Conservation (phyloP, 1,139 yeast species). For the Zygoascus sp. region DNA sequence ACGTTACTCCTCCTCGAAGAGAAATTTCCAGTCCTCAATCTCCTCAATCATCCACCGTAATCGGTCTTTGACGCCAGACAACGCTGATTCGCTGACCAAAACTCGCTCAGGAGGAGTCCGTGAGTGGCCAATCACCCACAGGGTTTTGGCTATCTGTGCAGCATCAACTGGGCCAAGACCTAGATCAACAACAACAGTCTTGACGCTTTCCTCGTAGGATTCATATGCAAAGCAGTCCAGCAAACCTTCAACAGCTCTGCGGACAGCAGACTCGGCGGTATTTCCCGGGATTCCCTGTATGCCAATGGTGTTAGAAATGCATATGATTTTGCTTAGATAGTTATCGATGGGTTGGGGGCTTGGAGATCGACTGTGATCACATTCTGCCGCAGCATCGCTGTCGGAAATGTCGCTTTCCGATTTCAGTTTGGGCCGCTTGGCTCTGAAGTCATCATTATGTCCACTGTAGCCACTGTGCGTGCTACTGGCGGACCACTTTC, state of each 20-base stretch:
- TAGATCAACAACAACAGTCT: slow-evolving; percentile 16
- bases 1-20: slow-evolving; percentile 23
- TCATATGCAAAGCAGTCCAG: slow-evolving; percentile 20
- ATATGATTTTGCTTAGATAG: slow-evolving; percentile 11
- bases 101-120: slow-evolving; percentile 31
- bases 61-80: slow-evolving; percentile 30
- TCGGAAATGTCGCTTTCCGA: no score
- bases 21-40: slow-evolving; percentile 38
- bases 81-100: slow-evolving; percentile 30
- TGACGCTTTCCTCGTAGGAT: slow-evolving; percentile 14
- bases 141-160: slow-evolving; percentile 15
- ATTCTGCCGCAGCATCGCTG: neutral
- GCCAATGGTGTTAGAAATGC: slow-evolving; percentile 17
- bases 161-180: slow-evolving; percentile 14
- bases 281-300: slow-evolving; percentile 22
- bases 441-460: neutral
- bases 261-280: slow-evolving; percentile 20
- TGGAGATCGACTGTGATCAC: neutral
- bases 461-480: no score
- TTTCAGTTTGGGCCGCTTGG: neutral
- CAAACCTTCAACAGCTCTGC: slow-evolving; percentile 26
- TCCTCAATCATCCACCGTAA: slow-evolving; percentile 35
- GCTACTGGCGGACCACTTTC: no score
- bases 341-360: neutral
- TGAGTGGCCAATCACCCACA: slow-evolving; percentile 29